phyloP scores from a whole-genome alignment of 495 filamentous ascomycete species.

The Trichoderma erinaceum region DNA sequence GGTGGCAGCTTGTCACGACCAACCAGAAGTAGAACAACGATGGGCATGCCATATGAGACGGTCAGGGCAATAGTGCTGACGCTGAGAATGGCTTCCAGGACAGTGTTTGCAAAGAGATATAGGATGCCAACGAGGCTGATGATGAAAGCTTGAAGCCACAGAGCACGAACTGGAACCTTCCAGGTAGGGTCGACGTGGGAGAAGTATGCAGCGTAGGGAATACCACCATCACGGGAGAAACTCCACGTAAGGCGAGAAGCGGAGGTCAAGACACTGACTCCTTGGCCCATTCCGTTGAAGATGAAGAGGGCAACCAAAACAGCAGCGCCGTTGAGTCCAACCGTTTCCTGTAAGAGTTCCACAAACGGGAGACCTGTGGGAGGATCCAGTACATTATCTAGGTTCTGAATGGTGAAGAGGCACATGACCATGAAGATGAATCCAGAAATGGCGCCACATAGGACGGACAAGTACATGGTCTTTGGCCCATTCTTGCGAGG shows the following conservation, averaged over 20 bases:
- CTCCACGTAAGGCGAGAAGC: slow-evolving; percentile 35
- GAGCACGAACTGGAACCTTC: slow-evolving; percentile 35
- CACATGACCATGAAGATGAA: slow-evolving; percentile 32
- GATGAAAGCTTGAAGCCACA: slow-evolving; percentile 39
- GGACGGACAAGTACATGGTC: slow-evolving; percentile 32
- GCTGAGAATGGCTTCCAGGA: slow-evolving; percentile 40
- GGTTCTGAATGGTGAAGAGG: slow-evolving; percentile 31
- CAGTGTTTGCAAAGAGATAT: slow-evolving; percentile 43
- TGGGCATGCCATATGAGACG: slow-evolving; percentile 41
- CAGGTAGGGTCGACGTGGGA: slow-evolving; percentile 32
- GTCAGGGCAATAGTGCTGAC: slow-evolving; percentile 43
- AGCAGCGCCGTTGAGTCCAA: slow-evolving; percentile 19
- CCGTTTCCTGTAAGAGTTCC: slow-evolving; percentile 25
- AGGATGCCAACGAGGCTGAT: slow-evolving; percentile 41
- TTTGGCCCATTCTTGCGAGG: slow-evolving; percentile 30
- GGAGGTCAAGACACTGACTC: slow-evolving; percentile 17
- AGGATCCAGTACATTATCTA: slow-evolving; percentile 28
- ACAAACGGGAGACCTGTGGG: slow-evolving; percentile 40
- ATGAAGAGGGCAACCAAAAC: slow-evolving; percentile 41
- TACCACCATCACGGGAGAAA: slow-evolving; percentile 31
- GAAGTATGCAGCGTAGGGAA: slow-evolving; percentile 34
- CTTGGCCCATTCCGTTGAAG: slow-evolving; percentile 35
- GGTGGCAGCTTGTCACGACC: slow-evolving; percentile 39
- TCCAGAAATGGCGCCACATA: slow-evolving; percentile 32
- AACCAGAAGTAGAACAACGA: slow-evolving; percentile 31